phyloP scores from a whole-genome alignment of 805 yeast genomes.

The Starmerella apis region DNA sequence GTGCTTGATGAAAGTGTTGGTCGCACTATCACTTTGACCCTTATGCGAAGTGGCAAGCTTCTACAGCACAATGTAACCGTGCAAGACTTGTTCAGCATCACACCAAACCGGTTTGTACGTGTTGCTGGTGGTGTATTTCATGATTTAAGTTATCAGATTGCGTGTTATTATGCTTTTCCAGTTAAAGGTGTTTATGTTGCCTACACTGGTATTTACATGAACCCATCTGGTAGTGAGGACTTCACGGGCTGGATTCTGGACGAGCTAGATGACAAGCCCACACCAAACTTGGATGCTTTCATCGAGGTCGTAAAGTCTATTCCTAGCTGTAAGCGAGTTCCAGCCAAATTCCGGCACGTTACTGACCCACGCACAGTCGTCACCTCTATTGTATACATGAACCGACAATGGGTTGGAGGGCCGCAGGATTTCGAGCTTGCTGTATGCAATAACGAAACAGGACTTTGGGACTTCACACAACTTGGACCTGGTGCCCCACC shows the following conservation, averaged over 20 bases:
- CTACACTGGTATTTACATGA: constrained; percentile 67
- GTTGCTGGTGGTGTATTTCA: constrained; percentile 84
- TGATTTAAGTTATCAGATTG: constrained; percentile 77
- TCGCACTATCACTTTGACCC: constrained; percentile 41
- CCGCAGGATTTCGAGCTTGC: constrained; percentile 55
- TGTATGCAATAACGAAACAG: constrained; percentile 44
- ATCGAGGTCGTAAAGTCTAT: constrained; percentile 65
- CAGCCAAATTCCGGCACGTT: constrained; percentile 63
- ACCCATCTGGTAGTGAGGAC: constrained; percentile 35
- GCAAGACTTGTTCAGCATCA: constrained; percentile 67
- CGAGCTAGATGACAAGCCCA: constrained; percentile 61
- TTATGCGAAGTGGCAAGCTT: constrained; percentile 68
- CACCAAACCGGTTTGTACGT: constrained; percentile 71
- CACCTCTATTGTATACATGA: constrained; percentile 57
- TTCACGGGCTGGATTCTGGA: constrained; percentile 73
- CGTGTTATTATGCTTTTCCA: constrained; percentile 72
- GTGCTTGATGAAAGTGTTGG: constrained; percentile 67
- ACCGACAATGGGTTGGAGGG: constrained; percentile 60
- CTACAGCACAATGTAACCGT: constrained; percentile 44
- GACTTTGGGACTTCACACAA: constrained; percentile 47
- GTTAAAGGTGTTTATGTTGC: constrained; percentile 74
- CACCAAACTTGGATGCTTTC: constrained; percentile 64
- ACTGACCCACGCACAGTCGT: constrained; percentile 69
- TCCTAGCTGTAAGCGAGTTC: constrained; percentile 65
- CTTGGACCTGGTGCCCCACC: constrained; percentile 52